Evolutionary conservation across 2,329 filamentous ascomycete species (phyloP), one percentile per base, ranked within the genome.

Genomic region (Laburnicola sp.): DNA sequence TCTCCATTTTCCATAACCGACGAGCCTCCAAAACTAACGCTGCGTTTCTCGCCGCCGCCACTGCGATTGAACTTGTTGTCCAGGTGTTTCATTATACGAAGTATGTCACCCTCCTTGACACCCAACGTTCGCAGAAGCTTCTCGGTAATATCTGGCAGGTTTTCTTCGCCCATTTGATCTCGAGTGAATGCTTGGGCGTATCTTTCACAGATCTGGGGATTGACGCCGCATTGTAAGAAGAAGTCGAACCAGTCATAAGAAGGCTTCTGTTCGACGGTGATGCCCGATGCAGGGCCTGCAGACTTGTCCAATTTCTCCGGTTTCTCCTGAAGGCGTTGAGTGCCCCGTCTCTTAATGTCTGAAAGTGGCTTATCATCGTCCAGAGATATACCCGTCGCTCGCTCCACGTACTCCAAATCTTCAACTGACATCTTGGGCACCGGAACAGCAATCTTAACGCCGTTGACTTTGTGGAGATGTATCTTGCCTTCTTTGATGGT

Each of bases 181-280:
- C 87, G 87, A 41, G 84, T 74, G 68, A 99, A 99, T 2, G 91
- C 90, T 66, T 91, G 89, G 1, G 92, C 87, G 68, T 99, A 99
- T 48, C 94, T 84, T 74, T 97, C 93, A 73, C 94, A 99, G 39
- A 96, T 86, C 51, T 95, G 90, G 42, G 93, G 89, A 38, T 91
- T 88, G 63, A 97, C 91, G 40, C 96, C 93, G 70, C 91, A 95
- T 57, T 86, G 86, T 35, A 99, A 78, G 80, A 99, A 99, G 77
- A 99, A 97, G 69, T 97, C 91, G 67, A 99, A 99, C 94, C 94
- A 99, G 71, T 99, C 94, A 70, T 97, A 96, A 41, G 94, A 87
- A 1, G 88, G 80, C 72, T 86, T 87, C 65, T 81, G 78, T 58
- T 87, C 81, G 28, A 91, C 76, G 1, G 81, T 81, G n/a, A 83